Conservation (phyloP, 164 flowering plant genomes). For the Akebia trifoliata region DNA sequence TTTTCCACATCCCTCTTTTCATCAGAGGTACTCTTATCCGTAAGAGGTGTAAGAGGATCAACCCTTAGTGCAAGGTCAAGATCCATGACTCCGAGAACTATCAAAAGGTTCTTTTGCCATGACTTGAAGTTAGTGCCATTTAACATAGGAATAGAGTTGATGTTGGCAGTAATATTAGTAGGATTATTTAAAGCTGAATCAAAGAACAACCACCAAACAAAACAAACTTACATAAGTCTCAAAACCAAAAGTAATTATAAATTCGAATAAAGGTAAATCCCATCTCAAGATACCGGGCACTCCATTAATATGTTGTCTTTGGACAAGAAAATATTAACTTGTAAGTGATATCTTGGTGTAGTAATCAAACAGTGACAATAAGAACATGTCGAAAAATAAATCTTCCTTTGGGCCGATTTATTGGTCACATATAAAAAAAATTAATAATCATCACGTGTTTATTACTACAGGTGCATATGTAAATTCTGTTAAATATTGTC, state of each 20-base stretch:
- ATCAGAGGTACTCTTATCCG: background rate
- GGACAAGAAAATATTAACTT: background rate
- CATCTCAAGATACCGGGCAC: slow-evolving; percentile 6
- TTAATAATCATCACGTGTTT: background rate
- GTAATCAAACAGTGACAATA: background rate
- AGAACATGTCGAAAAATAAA: background rate
- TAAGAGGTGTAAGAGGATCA: background rate
- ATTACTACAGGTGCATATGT: background rate
- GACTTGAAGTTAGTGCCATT: slow-evolving; percentile 12
- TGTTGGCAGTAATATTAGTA: background rate
- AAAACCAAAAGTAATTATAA: background rate
- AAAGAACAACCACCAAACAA: background rate
- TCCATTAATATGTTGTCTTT: slow-evolving; percentile 1
- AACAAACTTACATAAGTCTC: background rate
- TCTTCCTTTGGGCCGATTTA: slow-evolving; percentile 8
- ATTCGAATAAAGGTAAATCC: background rate
- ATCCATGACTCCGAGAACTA: background rate
- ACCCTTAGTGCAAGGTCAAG: background rate
- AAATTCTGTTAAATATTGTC: background rate
- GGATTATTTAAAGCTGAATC: background rate
- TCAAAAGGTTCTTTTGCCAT: background rate
- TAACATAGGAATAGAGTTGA: slow-evolving; percentile 9
- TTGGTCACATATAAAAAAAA: background rate
- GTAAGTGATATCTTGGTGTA: background rate
- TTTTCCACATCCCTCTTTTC: background rate